These are phyloP conservation scores for Fraxinus cuspidata DNA, from an alignment of 257 asterid genomes.

Conservation along the genomic window DNA sequence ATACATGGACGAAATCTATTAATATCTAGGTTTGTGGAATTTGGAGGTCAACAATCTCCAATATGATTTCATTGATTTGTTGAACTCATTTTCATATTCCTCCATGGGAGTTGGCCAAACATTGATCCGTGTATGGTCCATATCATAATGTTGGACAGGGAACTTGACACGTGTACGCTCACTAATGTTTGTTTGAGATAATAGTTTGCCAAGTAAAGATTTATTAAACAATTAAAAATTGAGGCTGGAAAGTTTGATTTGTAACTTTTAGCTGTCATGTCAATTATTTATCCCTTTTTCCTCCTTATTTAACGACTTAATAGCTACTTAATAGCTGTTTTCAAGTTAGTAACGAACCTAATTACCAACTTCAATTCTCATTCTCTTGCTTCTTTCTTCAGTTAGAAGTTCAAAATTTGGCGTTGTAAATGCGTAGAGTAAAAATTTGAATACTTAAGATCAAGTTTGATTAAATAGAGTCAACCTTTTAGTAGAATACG, in stretches of 20 bases:
- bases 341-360: background rate
- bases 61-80: background rate
- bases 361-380: no score
- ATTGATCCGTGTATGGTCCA: background rate
- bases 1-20: no score
- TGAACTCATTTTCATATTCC: background rate
- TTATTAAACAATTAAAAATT: no score
- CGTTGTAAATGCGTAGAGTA: no score
- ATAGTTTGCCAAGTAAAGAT: no score
- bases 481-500: no score
- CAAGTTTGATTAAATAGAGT: background rate
- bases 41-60: background rate
- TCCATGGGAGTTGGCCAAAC: background rate
- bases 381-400: background rate
- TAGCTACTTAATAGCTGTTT: background rate
- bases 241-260: no score
- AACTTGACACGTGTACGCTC: background rate
- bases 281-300: background rate
- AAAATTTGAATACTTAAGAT: background rate
- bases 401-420: background rate
- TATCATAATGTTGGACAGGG: background rate
- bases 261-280: background rate
- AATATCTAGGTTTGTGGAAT: no score
- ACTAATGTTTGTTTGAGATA: no score
- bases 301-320: background rate